phyloP scores from a whole-genome alignment of 2,329 filamentous ascomycete genomes.

The Magnaporthiopsis incrustans region DNA sequence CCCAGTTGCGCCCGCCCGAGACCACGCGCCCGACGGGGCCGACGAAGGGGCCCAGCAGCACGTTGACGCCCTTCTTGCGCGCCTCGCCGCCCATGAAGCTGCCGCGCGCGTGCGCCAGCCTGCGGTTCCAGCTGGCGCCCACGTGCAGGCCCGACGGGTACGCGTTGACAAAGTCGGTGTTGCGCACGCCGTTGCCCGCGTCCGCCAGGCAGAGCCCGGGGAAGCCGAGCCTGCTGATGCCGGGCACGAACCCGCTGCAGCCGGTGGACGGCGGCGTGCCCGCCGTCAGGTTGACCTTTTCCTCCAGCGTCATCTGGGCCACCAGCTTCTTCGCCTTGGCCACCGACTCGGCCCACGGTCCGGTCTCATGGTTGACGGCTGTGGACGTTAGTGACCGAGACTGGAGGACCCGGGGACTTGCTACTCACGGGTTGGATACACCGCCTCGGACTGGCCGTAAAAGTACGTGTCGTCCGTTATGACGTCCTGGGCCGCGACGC shows the following conservation, averaged over 20 bases:
- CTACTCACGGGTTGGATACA: conserved; percentile 40
- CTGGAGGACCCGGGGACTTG: too few relatives aligned
- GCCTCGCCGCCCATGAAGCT: conserved; percentile 71
- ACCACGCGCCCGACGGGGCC: conserved; percentile 56
- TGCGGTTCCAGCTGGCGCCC: conserved; percentile 58
- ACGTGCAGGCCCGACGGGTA: conserved; percentile 33
- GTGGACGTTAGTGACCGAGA: background rate
- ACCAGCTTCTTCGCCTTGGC: conserved; percentile 62
- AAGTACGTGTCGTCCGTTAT: conserved; percentile 36
- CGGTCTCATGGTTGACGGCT: conserved; percentile 49
- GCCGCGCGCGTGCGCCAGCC: conserved; percentile 59
- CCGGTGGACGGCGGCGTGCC: conserved; percentile 7
- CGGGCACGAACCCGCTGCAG: conserved; percentile 10
- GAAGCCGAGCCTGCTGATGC: conserved; percentile 26
- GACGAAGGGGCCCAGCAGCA: conserved; percentile 70
- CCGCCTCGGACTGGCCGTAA: conserved; percentile 39
- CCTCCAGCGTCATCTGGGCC: conserved; percentile 61
- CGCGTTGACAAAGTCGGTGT: conserved; percentile 31
- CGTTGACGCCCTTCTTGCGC: conserved; percentile 67
- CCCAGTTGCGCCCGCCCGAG: conserved; percentile 55
- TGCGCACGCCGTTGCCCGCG: conserved; percentile 33
- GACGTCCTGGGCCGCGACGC: conserved; percentile 9
- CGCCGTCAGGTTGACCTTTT: conserved; percentile 42
- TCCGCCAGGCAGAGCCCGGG: conserved; percentile 35
- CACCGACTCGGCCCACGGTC: conserved; percentile 61